Evolutionary conservation across 305 asterid species (phyloP).

Genomic region (Stenogyne calaminthoides): DNA sequence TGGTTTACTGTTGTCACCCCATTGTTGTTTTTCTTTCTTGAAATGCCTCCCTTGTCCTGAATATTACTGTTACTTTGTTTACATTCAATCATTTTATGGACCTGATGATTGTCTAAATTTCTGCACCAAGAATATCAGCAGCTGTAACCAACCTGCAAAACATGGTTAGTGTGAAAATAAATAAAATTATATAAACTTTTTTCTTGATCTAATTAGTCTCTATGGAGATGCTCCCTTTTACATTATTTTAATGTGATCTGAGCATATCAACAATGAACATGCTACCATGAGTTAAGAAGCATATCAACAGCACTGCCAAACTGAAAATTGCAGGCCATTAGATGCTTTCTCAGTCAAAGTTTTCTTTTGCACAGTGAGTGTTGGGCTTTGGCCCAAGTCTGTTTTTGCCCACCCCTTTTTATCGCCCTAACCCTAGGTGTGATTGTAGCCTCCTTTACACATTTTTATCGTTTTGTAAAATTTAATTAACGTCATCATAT

Average conservation of each 20-base stretch:
- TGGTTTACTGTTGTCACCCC: constrained; percentile 6
- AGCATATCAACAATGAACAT: not conserved
- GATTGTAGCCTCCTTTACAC: not conserved
- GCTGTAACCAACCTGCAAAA: constrained; percentile 4
- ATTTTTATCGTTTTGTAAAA: too few relatives aligned
- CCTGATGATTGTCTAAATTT: not conserved
- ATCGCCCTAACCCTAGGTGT: not conserved
- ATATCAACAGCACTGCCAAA: not conserved
- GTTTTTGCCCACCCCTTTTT: not conserved
- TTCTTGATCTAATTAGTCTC: not conserved
- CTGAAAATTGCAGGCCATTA: not conserved
- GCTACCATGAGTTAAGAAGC: not conserved
- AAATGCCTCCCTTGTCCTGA: not conserved
- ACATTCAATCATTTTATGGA: not conserved
- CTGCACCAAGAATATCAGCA: constrained; percentile 16
- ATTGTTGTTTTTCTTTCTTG: not conserved
- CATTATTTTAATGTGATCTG: not conserved
- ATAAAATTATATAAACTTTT: not conserved
- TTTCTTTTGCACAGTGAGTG: not conserved
- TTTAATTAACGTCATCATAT: too few relatives aligned
- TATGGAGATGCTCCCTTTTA: not conserved
- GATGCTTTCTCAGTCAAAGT: not conserved
- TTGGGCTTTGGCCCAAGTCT: not conserved
- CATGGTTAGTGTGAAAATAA: not conserved
- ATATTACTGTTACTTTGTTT: constrained; percentile 1